Evolutionary conservation across 116 monocot genomes (phyloP).

Genomic region (Dioscorea cayenensis): DNA sequence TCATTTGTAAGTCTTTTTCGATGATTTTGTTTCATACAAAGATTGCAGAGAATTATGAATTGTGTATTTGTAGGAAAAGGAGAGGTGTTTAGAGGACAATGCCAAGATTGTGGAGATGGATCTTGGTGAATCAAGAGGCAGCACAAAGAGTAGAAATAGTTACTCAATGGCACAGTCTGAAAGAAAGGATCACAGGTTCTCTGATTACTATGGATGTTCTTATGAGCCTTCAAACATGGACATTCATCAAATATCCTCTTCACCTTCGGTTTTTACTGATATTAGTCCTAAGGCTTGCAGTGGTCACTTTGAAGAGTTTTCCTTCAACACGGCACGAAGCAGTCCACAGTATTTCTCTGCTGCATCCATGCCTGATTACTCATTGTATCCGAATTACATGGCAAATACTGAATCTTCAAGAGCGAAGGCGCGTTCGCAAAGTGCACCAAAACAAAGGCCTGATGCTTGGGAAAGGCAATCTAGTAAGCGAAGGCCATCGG

Average conservation of each 20-base stretch:
- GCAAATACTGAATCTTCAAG: conserved; percentile 72
- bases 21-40: background rate
- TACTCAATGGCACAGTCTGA: conserved; percentile 8
- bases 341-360: conserved; percentile 17
- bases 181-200: conserved; percentile 13
- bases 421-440: conserved; percentile 68
- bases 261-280: conserved; percentile 25
- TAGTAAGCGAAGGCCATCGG: conserved; percentile 44
- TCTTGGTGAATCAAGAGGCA: conserved; percentile 18
- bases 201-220: conserved; percentile 1
- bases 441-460: conserved; percentile 45
- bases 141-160: conserved; percentile 22
- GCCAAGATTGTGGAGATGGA: conserved; percentile 58
- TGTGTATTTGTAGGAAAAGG: conserved; percentile 17
- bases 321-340: conserved; percentile 35
- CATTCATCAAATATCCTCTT: conserved; percentile 7
- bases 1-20: conserved; percentile 22
- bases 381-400: conserved; percentile 56
- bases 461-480: conserved; percentile 56
- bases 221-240: conserved; percentile 4
- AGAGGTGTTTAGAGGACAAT: conserved; percentile 22
- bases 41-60: too few species aligned
- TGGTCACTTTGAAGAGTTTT: conserved; percentile 33
- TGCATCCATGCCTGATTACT: conserved; percentile 17
- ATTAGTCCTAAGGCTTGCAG: conserved; percentile 30